Evolutionary conservation across 2,329 filamentous ascomycete genomes (phyloP).

Genomic region (Cytospora piceicola): DNA sequence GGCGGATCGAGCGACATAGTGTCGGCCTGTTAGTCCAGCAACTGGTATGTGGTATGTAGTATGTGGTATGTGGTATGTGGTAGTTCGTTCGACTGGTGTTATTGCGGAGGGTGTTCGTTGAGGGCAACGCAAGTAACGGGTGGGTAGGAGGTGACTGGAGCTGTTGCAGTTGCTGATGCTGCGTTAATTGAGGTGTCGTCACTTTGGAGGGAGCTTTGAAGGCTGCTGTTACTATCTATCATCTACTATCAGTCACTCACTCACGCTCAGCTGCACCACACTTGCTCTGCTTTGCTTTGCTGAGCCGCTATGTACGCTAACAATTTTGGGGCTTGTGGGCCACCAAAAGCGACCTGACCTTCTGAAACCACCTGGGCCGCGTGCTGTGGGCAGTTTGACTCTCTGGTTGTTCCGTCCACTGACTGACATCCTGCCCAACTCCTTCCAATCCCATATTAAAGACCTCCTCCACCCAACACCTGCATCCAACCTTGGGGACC

Average conservation of each 20-base stretch:
- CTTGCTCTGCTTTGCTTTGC: neutral
- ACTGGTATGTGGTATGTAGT: neutral
- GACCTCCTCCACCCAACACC: too few relatives aligned
- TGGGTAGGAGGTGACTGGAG: neutral
- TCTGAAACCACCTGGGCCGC: too few relatives aligned
- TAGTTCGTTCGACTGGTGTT: neutral
- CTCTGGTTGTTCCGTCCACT: too few relatives aligned
- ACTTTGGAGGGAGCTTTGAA: neutral
- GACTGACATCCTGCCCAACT: too few relatives aligned
- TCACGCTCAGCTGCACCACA: too few relatives aligned
- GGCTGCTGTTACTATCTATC: too few relatives aligned
- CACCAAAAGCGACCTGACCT: too few relatives aligned
- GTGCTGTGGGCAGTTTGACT: too few relatives aligned
- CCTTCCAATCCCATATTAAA: too few relatives aligned
- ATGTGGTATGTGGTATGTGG: neutral
- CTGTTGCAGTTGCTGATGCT: neutral
- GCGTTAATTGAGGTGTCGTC: slow-evolving; percentile 10
- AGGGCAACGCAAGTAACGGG: neutral
- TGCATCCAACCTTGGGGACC: too few relatives aligned
- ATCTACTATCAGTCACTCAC: too few relatives aligned
- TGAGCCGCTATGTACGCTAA: neutral
- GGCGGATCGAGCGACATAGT: slow-evolving; percentile 89
- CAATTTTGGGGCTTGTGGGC: neutral
- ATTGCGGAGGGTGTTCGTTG: neutral
- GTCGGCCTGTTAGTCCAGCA: slow-evolving; percentile 2